Conservation (phyloP, 805 yeast species). For the Lipomyces lipofer region DNA sequence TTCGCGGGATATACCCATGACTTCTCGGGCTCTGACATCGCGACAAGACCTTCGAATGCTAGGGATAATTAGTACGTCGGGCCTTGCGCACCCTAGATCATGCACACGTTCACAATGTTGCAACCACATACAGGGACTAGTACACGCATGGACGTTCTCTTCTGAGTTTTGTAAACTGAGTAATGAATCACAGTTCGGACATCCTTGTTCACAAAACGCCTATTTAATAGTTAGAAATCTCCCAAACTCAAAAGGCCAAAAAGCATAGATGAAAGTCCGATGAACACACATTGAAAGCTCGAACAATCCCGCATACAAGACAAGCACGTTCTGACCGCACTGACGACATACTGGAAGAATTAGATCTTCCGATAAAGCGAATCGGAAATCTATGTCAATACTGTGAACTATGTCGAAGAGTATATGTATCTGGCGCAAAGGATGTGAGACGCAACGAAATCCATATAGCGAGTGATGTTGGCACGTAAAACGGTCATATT, state of each 20-base stretch:
- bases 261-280: too few species aligned
- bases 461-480: too few species aligned
- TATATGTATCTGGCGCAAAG: too few species aligned
- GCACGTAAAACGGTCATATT: too few species aligned
- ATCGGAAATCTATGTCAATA: too few species aligned
- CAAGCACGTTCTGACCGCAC: conserved; percentile 90
- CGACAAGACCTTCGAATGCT: conserved; percentile 90
- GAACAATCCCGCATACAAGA: conserved; percentile 93
- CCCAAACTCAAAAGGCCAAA: too few species aligned
- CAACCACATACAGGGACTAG: conserved; percentile 65
- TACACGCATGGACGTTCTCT: conserved; percentile 81
- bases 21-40: conserved; percentile 76
- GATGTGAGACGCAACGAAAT: too few species aligned
- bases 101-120: neutral
- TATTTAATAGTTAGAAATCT: too few species aligned
- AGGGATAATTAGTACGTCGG: too few species aligned
- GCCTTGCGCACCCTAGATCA: neutral
- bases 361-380: too few species aligned
- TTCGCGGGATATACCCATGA: conserved; percentile 66
- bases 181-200: conserved; percentile 94
- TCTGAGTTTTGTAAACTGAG: conserved; percentile 79
- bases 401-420: too few species aligned
- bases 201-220: conserved; percentile 79
- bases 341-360: conserved; percentile 6
- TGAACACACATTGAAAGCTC: conserved; percentile 64